These are phyloP conservation scores for Irpex rosettiformis DNA, from an alignment of 1,284 basidiomycete species.

Conservation along the genomic window DNA sequence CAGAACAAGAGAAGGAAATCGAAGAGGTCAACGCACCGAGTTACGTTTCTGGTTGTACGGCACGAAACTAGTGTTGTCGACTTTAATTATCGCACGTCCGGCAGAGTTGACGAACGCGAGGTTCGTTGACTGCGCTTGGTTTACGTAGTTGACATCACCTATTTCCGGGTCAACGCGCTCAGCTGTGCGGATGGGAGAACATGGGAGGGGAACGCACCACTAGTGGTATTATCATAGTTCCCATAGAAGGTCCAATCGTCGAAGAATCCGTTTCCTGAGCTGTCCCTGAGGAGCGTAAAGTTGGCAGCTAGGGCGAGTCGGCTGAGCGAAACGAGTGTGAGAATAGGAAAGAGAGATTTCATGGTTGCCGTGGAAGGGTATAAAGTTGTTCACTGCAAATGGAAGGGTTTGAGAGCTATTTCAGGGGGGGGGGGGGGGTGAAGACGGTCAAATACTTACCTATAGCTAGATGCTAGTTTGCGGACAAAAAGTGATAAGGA, in stretches of 20 bases:
- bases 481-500: background rate
- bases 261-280: slow-evolving; percentile 46
- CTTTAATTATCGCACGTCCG: slow-evolving; percentile 62
- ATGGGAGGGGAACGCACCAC: slow-evolving; percentile 31
- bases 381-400: background rate
- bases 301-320: slow-evolving; percentile 10
- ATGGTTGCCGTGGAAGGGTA: slow-evolving; percentile 3
- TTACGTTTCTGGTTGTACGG: slow-evolving; percentile 64
- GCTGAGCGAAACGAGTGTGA: slow-evolving; percentile 9
- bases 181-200: background rate
- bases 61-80: slow-evolving; percentile 65
- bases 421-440: background rate
- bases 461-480: background rate
- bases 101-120: slow-evolving; percentile 55
- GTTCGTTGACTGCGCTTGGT: slow-evolving; percentile 35
- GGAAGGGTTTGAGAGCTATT: background rate
- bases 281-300: slow-evolving; percentile 39
- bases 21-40: slow-evolving; percentile 48
- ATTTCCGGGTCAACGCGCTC: background rate
- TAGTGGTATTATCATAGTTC: slow-evolving; percentile 48
- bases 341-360: slow-evolving; percentile 7
- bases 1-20: background rate
- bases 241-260: slow-evolving; percentile 48
- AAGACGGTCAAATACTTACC: background rate
- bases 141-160: slow-evolving; percentile 50